Evolutionary conservation across 1,284 basidiomycete species (phyloP).

Genomic region (Stygiomarasmius scandens): DNA sequence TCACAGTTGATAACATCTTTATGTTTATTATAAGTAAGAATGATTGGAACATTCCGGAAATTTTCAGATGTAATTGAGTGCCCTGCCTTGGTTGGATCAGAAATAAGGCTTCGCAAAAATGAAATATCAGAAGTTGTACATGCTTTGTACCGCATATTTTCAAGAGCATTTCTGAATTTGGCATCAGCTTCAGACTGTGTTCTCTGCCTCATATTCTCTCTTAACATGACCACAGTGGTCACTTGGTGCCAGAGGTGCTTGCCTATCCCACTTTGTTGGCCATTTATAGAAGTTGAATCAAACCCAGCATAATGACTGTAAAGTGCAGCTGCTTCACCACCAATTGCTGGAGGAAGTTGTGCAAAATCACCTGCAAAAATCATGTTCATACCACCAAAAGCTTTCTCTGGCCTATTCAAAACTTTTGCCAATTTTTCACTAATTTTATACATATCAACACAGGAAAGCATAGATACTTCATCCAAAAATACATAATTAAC

Average conservation of each 20-base stretch:
- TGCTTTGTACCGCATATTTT: no score
- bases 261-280: constrained; percentile 29
- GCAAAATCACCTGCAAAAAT: constrained; percentile 30
- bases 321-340: no score
- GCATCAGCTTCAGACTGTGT: constrained; percentile 15
- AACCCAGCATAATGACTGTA: no score
- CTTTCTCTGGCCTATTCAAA: background rate
- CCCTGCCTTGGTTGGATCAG: constrained; percentile 2
- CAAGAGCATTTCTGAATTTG: no score
- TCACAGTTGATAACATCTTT: no score
- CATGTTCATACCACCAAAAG: constrained; percentile 26
- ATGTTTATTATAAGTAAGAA: no score
- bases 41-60: no score
- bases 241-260: constrained; percentile 38
- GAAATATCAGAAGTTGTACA: constrained; percentile 36
- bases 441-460: constrained; percentile 24
- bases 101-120: constrained; percentile 28
- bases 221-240: constrained; percentile 35
- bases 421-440: constrained; percentile 12
- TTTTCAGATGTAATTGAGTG: no score
- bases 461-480: no score
- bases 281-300: background rate
- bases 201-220: constrained; percentile 40
- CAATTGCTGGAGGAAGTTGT: no score
- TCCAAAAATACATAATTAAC: no score